Base-by-base conservation (phyloP, 345 rosid genomes). In the Punica granatum region DNA sequence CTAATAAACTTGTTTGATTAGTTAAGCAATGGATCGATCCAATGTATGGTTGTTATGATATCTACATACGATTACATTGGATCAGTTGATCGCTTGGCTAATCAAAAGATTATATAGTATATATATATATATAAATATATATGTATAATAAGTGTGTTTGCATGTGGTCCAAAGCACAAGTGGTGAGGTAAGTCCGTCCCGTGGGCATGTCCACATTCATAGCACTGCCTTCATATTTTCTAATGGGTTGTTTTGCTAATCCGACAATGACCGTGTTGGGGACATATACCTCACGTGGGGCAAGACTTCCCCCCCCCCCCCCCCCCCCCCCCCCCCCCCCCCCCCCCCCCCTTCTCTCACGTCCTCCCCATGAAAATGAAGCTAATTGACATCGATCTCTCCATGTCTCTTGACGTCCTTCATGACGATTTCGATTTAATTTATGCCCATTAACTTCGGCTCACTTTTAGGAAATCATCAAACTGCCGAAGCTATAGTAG, bases 281-380 rank as follows among this genome's bases (percentile, higher is more conserved):
- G 42, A 62, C 64, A 60, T 11, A 33, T 33, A 7, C 64, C 39
- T 39, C 65, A 62, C 65, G 65, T 34, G 65, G 65, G 64, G 43
- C 7, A 7, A 33, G 37, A 31, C 65, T 32, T 60, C 16, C 32
- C 21, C 37, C 39, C 18, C 31, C 13, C 33, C 23, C 23, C 31
- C 31, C 35, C n/a, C n/a, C n/a, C n/a, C n/a, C n/a, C n/a, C n/a
- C n/a, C n/a, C n/a, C n/a, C n/a, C n/a, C n/a, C n/a, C n/a, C n/a
- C n/a, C n/a, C n/a, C n/a, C n/a, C n/a, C n/a, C n/a, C n/a, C n/a
- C n/a, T n/a, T n/a, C n/a, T n/a, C n/a, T n/a, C n/a, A n/a, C n/a
- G n/a, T n/a, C n/a, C n/a, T n/a, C n/a, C n/a, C 56, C 19, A 49
- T 43, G 42, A 37, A 37, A 37, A 37, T 8, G 42, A 37, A 37